Evolutionary conservation across 2,329 filamentous ascomycete species (phyloP).

Genomic region (Pochonia chlamydosporia): DNA sequence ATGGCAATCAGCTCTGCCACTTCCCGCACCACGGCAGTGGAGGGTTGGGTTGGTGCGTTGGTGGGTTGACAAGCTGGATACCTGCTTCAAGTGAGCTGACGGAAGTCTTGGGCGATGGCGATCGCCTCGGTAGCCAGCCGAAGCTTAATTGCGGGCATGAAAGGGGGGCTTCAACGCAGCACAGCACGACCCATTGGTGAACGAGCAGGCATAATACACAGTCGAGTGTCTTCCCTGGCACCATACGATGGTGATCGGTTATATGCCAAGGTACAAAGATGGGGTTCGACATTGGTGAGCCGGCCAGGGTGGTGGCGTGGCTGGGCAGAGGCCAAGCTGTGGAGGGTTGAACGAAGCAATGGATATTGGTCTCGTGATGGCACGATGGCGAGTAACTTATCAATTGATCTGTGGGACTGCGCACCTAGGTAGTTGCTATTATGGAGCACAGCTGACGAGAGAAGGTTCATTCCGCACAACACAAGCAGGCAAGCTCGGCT

Average conservation of each 20-base stretch:
- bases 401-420: no score
- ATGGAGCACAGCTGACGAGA: no score
- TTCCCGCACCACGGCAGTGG: background rate
- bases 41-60: background rate
- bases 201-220: no score
- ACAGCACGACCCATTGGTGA: background rate
- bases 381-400: no score
- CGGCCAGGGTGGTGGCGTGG: background rate
- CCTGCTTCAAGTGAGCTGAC: background rate
- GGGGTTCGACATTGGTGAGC: background rate
- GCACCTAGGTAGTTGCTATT: no score
- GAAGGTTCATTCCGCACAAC: background rate
- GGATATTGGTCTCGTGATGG: slow-evolving; percentile 1
- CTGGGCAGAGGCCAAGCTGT: background rate
- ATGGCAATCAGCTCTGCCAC: background rate
- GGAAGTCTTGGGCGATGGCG: background rate
- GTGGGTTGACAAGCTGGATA: background rate
- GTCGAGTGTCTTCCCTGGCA: background rate
- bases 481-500: background rate
- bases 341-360: background rate
- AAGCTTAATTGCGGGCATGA: background rate
- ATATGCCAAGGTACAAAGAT: background rate
- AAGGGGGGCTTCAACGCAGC: background rate
- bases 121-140: background rate
- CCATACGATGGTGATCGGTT: background rate